A percentile compares a stretch with the other conserved stretches of the same genome.
Evolutionary conservation across 1,284 basidiomycete genomes (phyloP).

Genomic region (Tylopilus sp.): DNA sequence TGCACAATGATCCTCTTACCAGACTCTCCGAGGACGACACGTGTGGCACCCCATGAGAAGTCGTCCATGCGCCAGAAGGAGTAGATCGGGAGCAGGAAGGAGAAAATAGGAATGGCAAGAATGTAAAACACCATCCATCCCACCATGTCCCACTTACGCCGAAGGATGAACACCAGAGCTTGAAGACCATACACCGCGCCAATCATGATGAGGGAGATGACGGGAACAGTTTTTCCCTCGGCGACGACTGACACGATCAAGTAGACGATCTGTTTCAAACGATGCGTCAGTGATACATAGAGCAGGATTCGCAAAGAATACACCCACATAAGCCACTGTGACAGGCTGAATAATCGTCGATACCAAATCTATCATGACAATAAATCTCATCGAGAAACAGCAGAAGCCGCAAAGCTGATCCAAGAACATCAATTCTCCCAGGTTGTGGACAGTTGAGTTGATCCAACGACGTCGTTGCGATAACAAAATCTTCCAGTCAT

Average conservation of each 20-base stretch:
- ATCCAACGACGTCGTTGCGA: constrained; percentile 99
- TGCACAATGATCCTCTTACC: constrained; percentile 89
- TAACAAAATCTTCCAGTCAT: constrained; percentile 83
- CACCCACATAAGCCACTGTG: constrained; percentile 88
- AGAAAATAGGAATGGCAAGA: constrained; percentile 53
- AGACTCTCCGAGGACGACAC: constrained; percentile 90
- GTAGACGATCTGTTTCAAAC: constrained; percentile 68
- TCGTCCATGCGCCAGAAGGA: constrained; percentile 99
- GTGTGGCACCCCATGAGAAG: constrained; percentile 97
- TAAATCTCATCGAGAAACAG: constrained; percentile 97
- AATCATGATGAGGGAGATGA: constrained; percentile 86
- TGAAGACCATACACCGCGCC: constrained; percentile 59
- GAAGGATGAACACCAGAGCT: constrained; percentile 93
- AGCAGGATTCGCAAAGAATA: neutral
- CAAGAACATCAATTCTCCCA: constrained; percentile 89
- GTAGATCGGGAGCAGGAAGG: constrained; percentile 63
- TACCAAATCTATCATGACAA: constrained; percentile 88
- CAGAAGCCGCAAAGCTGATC: constrained; percentile 96
- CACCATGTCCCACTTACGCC: constrained; percentile 97
- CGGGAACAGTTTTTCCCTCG: constrained; percentile 63
- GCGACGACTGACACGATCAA: constrained; percentile 75
- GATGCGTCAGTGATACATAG: constrained; percentile 7
- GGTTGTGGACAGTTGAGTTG: constrained; percentile 97
- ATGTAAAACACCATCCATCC: constrained; percentile 99
- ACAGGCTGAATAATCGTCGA: constrained; percentile 86